Percentiles rank a stretch among this genome's conserved stretches.
phyloP scores from a whole-genome alignment of 1,139 yeast genomes.

The Geotrichum aggregatum region DNA sequence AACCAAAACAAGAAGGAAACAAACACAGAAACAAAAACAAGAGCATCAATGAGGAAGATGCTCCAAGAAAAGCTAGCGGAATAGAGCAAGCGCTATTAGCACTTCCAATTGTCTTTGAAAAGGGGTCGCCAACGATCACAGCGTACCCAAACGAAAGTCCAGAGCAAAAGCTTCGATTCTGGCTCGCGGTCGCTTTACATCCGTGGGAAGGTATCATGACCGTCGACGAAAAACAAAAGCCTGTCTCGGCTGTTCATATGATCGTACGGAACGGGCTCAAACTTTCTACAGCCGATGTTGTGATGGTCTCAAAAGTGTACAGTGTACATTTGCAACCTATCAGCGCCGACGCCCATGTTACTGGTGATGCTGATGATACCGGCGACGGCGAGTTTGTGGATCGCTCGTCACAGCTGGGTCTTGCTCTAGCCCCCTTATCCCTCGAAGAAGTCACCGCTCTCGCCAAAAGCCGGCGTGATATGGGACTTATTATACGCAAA shows the following conservation, averaged over 20 bases:
- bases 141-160: too few relatives aligned
- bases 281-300: conserved; percentile 56
- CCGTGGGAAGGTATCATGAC: conserved; percentile 48
- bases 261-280: conserved; percentile 69
- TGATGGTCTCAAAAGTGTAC: conserved; percentile 45
- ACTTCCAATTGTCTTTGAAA: too few relatives aligned
- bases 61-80: not conserved
- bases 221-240: conserved; percentile 40
- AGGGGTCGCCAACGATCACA: not conserved
- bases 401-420: too few relatives aligned
- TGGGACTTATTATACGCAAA: conserved; percentile 58
- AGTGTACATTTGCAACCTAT: not conserved
- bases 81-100: not conserved
- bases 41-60: too few relatives aligned
- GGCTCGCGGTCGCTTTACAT: conserved; percentile 34
- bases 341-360: not conserved
- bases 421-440: too few relatives aligned
- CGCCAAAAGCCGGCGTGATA: too few relatives aligned
- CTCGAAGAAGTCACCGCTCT: too few relatives aligned
- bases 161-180: conserved; percentile 10
- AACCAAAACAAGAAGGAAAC: not conserved
- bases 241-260: conserved; percentile 39
- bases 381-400: too few relatives aligned
- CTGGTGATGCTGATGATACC: too few relatives aligned
- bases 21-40: too few relatives aligned